Evolutionary conservation across 441 rosid genomes (phyloP), one percentile per base, ranked within the genome.

Genomic region (Bruguiera hainesii): DNA sequence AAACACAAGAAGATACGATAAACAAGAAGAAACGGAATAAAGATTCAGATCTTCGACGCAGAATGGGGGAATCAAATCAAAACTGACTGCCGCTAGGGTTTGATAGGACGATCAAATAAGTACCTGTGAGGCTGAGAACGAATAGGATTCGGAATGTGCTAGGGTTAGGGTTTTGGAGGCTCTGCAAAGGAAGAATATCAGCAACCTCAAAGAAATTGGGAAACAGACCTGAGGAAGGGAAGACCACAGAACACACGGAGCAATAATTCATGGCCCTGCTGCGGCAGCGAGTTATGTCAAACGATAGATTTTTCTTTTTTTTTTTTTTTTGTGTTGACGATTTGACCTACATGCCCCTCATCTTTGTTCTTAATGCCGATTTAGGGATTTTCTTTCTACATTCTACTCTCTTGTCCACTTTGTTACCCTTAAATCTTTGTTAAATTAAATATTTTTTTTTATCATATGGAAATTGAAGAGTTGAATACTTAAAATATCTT

Each of bases 151-250:
- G 63, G 72, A 68, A 0, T 37, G 46, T 37, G 46, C 2, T 53
- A 62, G 64, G 71, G 73, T 66, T 75, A 79, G 81, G 82, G 83
- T 78, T 71, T 66, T 67, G 28, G 35, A 55, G 63, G 63, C 31
- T 80, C 79, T 85, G 83, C 37, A 81, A 74, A 78, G 73, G 60
- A 79, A 79, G 74, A 72, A 19, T 46, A 80, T 81, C 77, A 78
- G 85, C 76, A 23, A 64, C 60, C 37, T 39, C 7, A 60, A 56
- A 71, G n/a, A 60, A 73, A 71, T 6, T 42, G 64, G 46, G 56
- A 52, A 64, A 57, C 53, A 19, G 6, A 21, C 66, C 56, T 64
- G 73, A 68, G 67, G 50, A 37, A 2, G 3, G 15, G 46, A 37
- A 11, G 46, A 37, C 46, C 2, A 8, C 59, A 7, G 50, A 16